These are phyloP conservation scores for Colletotrichum musicola DNA, from an alignment of 2,329 filamentous ascomycete species.

Conservation along the genomic window DNA sequence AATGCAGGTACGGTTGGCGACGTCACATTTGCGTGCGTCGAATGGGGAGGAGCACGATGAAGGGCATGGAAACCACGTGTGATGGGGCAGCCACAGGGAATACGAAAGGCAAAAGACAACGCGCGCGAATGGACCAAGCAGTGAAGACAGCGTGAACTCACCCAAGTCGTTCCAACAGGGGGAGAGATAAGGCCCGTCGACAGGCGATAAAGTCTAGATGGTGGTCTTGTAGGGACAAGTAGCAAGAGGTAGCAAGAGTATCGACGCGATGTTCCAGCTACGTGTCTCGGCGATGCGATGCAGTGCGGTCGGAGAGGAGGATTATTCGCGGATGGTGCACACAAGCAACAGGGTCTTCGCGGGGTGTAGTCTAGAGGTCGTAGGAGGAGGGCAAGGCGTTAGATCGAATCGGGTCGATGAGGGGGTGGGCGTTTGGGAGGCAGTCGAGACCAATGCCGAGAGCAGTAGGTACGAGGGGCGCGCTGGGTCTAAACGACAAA, in stretches of 20 bases:
- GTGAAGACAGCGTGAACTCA: constrained; percentile 12
- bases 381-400: constrained; percentile 1
- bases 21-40: constrained; percentile 21
- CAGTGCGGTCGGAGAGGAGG: not conserved
- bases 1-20: constrained; percentile 15
- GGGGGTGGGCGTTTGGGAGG: constrained; percentile 1
- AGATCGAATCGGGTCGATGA: constrained; percentile 12
- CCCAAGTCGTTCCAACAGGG: constrained; percentile 26
- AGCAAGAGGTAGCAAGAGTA: not conserved
- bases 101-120: not conserved
- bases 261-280: constrained; percentile 21
- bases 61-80: constrained; percentile 3
- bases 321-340: constrained; percentile 17
- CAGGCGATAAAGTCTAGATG: constrained; percentile 14
- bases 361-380: not conserved
- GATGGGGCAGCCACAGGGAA: not conserved
- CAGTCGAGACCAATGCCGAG: constrained; percentile 14
- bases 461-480: constrained; percentile 3
- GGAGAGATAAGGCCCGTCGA: constrained; percentile 12
- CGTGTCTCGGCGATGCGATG: constrained; percentile 11
- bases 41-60: not conserved
- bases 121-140: not conserved
- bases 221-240: not conserved
- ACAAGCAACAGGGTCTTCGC: constrained; percentile 18
- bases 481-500: constrained; percentile 13